Evolutionary conservation across 345 rosid genomes (phyloP).

Genomic region (Adansonia digitata): DNA sequence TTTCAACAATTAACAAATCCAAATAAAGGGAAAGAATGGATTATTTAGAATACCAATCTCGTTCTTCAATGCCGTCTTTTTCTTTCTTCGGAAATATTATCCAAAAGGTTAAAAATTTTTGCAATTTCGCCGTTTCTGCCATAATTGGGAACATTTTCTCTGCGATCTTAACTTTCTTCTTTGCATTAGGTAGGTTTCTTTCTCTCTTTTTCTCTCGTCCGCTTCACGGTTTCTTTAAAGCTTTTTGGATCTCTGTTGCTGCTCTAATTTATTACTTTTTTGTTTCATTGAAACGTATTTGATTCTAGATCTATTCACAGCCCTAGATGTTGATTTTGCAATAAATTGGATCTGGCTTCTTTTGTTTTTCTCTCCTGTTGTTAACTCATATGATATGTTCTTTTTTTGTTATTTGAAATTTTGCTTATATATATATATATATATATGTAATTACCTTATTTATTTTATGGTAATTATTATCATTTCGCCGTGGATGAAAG

Average conservation of each 20-base stretch:
- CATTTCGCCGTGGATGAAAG: not conserved
- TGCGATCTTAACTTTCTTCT: constrained; percentile 93
- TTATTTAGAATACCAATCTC: constrained; percentile 51
- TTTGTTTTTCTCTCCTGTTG: not conserved
- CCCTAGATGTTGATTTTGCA: constrained; percentile 3
- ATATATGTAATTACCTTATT: not conserved
- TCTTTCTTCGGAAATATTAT: constrained; percentile 42
- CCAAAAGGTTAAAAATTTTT: constrained; percentile 55
- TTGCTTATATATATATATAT: too few relatives aligned
- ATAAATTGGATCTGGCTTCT: not conserved
- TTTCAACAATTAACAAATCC: not conserved
- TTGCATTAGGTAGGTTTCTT: constrained; percentile 71
- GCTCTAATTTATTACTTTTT: constrained; percentile 8
- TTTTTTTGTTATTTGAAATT: too few relatives aligned
- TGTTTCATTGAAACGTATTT: constrained; percentile 1
- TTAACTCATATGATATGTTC: not conserved
- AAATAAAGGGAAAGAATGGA: constrained; percentile 34
- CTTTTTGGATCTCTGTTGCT: constrained; percentile 1
- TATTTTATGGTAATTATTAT: not conserved
- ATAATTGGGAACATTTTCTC: constrained; percentile 76
- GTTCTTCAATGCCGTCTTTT: constrained; percentile 35
- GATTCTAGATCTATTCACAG: constrained; percentile 12
- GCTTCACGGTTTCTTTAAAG: not conserved
- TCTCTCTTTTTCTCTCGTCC: not conserved
- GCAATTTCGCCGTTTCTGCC: constrained; percentile 65